phyloP scores from a whole-genome alignment of 805 yeast genomes.

The Teunomyces aglyptinius region DNA sequence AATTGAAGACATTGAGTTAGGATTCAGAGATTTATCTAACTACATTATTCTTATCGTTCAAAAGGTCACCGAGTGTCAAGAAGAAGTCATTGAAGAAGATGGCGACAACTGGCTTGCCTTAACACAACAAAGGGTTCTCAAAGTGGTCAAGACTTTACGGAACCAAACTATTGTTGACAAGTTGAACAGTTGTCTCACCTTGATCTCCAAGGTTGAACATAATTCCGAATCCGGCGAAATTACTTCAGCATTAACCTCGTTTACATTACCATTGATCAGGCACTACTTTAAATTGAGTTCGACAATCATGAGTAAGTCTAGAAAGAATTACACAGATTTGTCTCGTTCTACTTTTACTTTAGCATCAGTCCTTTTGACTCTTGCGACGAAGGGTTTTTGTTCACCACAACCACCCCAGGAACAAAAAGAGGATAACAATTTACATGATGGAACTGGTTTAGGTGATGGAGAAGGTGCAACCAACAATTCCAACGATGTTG shows the following conservation, averaged over 20 bases:
- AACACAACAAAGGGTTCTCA: conserved; percentile 45
- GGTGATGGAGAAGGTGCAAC: conserved; percentile 93
- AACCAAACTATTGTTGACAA: conserved; percentile 33
- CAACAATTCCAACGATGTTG: conserved; percentile 79
- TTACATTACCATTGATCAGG: conserved; percentile 60
- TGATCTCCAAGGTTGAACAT: conserved; percentile 38
- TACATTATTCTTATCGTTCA: conserved; percentile 70
- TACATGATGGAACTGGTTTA: conserved; percentile 84
- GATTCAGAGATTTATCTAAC: conserved; percentile 51
- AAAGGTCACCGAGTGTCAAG: conserved; percentile 42
- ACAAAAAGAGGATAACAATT: conserved; percentile 55
- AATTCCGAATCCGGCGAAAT: conserved; percentile 33
- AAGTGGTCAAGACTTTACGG: conserved; percentile 44
- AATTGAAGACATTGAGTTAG: conserved; percentile 42
- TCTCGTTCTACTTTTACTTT: conserved; percentile 64
- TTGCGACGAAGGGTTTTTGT: conserved; percentile 86
- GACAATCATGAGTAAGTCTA: conserved; percentile 43
- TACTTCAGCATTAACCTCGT: conserved; percentile 48
- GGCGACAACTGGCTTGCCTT: conserved; percentile 65
- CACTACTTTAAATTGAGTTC: conserved; percentile 55
- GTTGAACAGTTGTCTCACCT: conserved; percentile 32
- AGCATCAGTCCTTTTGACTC: conserved; percentile 50
- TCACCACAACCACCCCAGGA: conserved; percentile 79
- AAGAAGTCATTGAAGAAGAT: conserved; percentile 37
- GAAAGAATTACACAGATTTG: conserved; percentile 49